Percentiles rank a stretch among this genome's conserved stretches.
Conservation (phyloP, 2,329 filamentous ascomycete genomes). For the Hypoxylon sp. region DNA sequence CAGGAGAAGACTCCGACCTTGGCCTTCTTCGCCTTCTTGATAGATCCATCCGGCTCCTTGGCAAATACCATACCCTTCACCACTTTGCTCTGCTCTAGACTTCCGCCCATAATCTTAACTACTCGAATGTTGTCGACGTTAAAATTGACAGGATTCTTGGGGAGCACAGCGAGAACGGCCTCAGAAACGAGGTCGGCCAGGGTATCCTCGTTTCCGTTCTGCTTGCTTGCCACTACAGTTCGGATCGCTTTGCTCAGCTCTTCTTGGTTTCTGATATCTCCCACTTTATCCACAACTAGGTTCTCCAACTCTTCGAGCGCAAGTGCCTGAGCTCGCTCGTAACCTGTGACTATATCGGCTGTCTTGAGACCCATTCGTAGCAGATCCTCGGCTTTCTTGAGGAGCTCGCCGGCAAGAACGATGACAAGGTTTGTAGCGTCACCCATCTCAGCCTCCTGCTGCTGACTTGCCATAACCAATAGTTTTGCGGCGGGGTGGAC, state of each 20-base stretch:
- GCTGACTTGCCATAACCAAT: slow-evolving; percentile 97
- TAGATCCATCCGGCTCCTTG: slow-evolving; percentile 89
- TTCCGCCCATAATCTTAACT: slow-evolving; percentile 99
- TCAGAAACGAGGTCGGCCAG: slow-evolving; percentile 90
- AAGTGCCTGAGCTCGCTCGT: slow-evolving; percentile 93
- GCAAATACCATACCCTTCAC: slow-evolving; percentile 99
- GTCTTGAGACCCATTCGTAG: slow-evolving; percentile 97
- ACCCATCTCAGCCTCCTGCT: slow-evolving; percentile 99
- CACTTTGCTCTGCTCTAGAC: slow-evolving; percentile 92
- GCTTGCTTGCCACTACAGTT: slow-evolving; percentile 96
- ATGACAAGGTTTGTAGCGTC: slow-evolving; percentile 99
- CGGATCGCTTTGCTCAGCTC: slow-evolving; percentile 96
- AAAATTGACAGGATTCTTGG: slow-evolving; percentile 96
- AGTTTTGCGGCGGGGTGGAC: slow-evolving; percentile 98
- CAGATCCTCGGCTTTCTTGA: slow-evolving; percentile 97
- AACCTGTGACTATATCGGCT: slow-evolving; percentile 96
- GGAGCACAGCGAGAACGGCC: slow-evolving; percentile 86
- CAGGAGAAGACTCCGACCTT: slow-evolving; percentile 98
- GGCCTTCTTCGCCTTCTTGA: slow-evolving; percentile 93
- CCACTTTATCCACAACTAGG: slow-evolving; percentile 90
- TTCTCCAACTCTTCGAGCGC: slow-evolving; percentile 89
- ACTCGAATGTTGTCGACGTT: slow-evolving; percentile 99
- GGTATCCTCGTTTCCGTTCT: slow-evolving; percentile 92
- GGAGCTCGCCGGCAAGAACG: slow-evolving; percentile 91
- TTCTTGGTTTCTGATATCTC: slow-evolving; percentile 82